Evolutionary conservation across 73 alveolate genomes (phyloP).

Genomic region (Paramecium octaurelia): DNA sequence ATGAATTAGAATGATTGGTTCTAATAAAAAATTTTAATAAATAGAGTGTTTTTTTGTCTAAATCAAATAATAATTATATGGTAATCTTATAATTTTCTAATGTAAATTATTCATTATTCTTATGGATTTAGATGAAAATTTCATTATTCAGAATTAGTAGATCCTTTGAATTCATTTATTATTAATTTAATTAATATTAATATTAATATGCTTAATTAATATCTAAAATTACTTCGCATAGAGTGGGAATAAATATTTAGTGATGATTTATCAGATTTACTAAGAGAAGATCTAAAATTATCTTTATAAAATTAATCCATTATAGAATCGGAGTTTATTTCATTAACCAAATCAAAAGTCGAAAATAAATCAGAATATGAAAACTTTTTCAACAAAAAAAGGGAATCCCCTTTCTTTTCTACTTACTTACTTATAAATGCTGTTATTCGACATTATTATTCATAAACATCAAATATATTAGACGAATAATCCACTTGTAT

Average conservation of each 20-base stretch:
- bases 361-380: neutral
- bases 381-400: neutral
- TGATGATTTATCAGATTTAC: neutral
- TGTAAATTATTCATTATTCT: no score
- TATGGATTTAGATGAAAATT: no score
- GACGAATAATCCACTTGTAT: neutral
- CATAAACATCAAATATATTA: neutral
- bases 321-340: neutral
- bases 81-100: no score
- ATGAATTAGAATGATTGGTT: neutral
- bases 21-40: no score
- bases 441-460: neutral
- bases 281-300: neutral
- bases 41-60: no score
- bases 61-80: no score
- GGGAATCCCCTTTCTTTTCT: neutral
- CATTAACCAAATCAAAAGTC: neutral
- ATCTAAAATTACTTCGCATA: neutral
- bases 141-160: neutral
- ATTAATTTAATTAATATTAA: neutral
- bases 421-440: neutral
- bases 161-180: conserved; percentile 51
- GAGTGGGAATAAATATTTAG: neutral
- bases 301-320: neutral
- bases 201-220: neutral